Conservation (phyloP, 2,329 filamentous ascomycete genomes). For the Pseudogymnoascus pannorum region DNA sequence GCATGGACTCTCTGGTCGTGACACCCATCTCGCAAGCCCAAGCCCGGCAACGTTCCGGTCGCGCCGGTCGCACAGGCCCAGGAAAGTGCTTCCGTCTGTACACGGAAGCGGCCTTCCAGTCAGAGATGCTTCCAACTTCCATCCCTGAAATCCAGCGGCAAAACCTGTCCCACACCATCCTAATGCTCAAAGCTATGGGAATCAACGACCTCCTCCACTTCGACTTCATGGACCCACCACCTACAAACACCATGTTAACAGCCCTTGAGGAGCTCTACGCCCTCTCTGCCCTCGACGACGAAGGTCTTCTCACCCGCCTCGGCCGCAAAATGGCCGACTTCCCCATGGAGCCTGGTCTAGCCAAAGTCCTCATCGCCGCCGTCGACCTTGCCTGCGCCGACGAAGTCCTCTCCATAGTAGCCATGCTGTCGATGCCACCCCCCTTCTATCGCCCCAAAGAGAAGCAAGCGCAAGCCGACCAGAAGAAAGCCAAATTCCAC, state of each 20-base stretch:
- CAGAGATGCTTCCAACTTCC: slow-evolving; percentile 92
- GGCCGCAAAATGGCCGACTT: slow-evolving; percentile 98
- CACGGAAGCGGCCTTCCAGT: slow-evolving; percentile 90
- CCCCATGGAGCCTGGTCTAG: slow-evolving; percentile 89
- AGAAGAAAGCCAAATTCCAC: slow-evolving; percentile 97
- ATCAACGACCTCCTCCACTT: slow-evolving; percentile 97
- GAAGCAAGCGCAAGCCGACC: slow-evolving; percentile 91
- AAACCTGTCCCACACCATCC: slow-evolving; percentile 84
- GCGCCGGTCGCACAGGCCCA: slow-evolving; percentile 88
- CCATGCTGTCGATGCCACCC: slow-evolving; percentile 80
- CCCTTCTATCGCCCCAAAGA: slow-evolving; percentile 96
- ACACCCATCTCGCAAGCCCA: slow-evolving; percentile 96
- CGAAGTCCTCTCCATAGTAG: slow-evolving; percentile 88
- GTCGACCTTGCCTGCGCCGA: slow-evolving; percentile 87
- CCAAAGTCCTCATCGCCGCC: slow-evolving; percentile 82
- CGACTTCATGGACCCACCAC: slow-evolving; percentile 98
- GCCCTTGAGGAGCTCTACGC: slow-evolving; percentile 93
- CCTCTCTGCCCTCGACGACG: slow-evolving; percentile 84
- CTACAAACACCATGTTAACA: slow-evolving; percentile 95
- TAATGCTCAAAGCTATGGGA: slow-evolving; percentile 98
- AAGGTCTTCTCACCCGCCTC: slow-evolving; percentile 83
- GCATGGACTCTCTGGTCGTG: slow-evolving; percentile 94
- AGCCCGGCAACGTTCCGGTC: slow-evolving; percentile 86
- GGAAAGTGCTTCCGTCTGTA: slow-evolving; percentile 95
- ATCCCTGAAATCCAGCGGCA: slow-evolving; percentile 96